Conservation (phyloP, 768 basidiomycete species). For the Hygrocybe punicea region DNA sequence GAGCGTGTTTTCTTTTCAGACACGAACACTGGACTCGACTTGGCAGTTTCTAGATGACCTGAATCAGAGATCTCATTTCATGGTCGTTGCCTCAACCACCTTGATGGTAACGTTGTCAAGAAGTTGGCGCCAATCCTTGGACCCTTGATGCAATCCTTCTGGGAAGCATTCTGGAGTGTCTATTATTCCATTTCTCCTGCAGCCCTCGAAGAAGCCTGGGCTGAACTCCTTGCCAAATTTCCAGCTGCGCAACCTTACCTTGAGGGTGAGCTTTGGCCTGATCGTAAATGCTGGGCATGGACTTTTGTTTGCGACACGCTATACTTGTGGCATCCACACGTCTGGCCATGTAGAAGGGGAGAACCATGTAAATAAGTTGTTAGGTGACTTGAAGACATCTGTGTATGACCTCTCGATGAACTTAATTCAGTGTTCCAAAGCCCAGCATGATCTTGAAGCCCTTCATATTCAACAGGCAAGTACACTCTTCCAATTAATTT, state of each 20-base stretch:
- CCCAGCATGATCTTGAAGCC: slow-evolving; percentile 26
- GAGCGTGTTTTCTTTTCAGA: background rate
- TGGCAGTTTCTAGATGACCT: background rate
- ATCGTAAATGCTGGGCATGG: slow-evolving; percentile 35
- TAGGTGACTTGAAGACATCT: slow-evolving; percentile 25
- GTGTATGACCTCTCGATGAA: background rate
- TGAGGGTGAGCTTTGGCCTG: slow-evolving; percentile 27
- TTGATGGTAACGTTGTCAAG: slow-evolving; percentile 2
- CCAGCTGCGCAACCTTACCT: slow-evolving; percentile 25
- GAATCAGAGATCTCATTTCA: background rate
- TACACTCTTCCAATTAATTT: no score
- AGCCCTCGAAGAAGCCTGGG: slow-evolving; percentile 25
- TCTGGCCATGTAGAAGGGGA: slow-evolving; percentile 32
- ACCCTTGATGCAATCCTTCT: background rate
- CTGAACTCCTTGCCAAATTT: slow-evolving; percentile 12
- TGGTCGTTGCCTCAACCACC: background rate
- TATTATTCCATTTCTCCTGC: slow-evolving; percentile 6
- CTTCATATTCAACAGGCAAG: slow-evolving; percentile 19
- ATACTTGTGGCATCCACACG: slow-evolving; percentile 34
- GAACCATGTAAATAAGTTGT: slow-evolving; percentile 26
- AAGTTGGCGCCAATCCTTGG: slow-evolving; percentile 1
- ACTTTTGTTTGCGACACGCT: slow-evolving; percentile 27
- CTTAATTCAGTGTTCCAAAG: slow-evolving; percentile 21
- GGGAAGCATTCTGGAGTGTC: background rate
- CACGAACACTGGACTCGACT: background rate